These are phyloP conservation scores for Vaccinium corymbosum DNA, from an alignment of 148 eudicot genomes.

Conservation along the genomic window DNA sequence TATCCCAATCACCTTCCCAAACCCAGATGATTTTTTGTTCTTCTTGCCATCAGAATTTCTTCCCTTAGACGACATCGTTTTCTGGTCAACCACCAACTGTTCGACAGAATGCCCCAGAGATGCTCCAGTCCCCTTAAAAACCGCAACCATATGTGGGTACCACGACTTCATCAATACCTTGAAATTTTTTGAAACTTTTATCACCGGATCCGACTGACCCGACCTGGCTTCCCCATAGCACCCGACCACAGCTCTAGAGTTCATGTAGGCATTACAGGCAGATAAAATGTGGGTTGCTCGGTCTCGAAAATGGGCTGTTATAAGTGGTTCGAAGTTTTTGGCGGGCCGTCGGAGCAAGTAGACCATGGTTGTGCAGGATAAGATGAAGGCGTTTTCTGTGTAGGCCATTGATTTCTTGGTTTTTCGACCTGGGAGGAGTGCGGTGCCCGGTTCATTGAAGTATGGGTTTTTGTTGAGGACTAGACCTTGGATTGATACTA, in stretches of 20 bases:
- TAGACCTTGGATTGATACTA: slow-evolving; percentile 79
- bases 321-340: slow-evolving; percentile 38
- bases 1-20: slow-evolving; percentile 9
- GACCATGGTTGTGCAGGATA: slow-evolving; percentile 55
- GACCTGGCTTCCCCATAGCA: slow-evolving; percentile 10
- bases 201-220: neutral
- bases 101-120: slow-evolving; percentile 21
- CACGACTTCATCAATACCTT: slow-evolving; percentile 19
- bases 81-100: slow-evolving; percentile 19
- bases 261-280: slow-evolving; percentile 36
- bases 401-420: slow-evolving; percentile 34
- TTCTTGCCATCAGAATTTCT: slow-evolving; percentile 1
- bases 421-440: slow-evolving; percentile 18
- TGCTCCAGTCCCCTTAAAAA: slow-evolving; percentile 24
- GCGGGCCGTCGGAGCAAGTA: slow-evolving; percentile 41
- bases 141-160: slow-evolving; percentile 27
- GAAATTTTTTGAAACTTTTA: slow-evolving; percentile 20
- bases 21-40: neutral
- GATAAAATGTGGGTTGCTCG: slow-evolving; percentile 31
- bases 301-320: slow-evolving; percentile 37
- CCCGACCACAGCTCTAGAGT: slow-evolving; percentile 36
- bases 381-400: slow-evolving; percentile 40
- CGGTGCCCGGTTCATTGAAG: slow-evolving; percentile 62
- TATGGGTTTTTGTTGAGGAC: slow-evolving; percentile 69
- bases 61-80: slow-evolving; percentile 14